phyloP scores from a whole-genome alignment of 2,329 filamentous ascomycete species.

The Fusarium nurragi region DNA sequence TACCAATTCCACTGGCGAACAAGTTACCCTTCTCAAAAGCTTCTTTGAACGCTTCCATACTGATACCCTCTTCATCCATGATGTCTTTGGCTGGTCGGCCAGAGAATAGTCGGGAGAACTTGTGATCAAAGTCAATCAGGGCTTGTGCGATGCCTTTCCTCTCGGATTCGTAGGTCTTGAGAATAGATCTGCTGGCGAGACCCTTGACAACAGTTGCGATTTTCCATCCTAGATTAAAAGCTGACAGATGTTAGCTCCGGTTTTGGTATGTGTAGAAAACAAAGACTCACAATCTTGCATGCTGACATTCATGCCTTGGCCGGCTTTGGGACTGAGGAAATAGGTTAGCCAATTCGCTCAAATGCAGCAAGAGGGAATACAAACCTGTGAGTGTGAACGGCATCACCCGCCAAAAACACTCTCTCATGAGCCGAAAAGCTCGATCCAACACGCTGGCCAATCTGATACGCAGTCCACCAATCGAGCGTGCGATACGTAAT shows the following conservation, averaged over 20 bases:
- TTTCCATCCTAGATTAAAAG: constrained; percentile 66
- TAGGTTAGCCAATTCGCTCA: neutral
- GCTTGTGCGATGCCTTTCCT: constrained; percentile 69
- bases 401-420: constrained; percentile 77
- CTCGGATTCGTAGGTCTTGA: constrained; percentile 62
- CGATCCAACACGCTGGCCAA: constrained; percentile 70
- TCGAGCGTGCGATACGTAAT: constrained; percentile 71
- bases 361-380: neutral
- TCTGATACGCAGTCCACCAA: constrained; percentile 57
- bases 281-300: constrained; percentile 65
- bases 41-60: constrained; percentile 69
- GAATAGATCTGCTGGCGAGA: constrained; percentile 52
- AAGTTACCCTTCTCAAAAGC: constrained; percentile 67
- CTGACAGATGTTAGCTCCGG: neutral
- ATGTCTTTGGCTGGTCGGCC: constrained; percentile 64
- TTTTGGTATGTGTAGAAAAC: rapidly evolving
- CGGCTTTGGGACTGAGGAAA: constrained; percentile 63
- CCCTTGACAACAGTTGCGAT: constrained; percentile 59
- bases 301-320: constrained; percentile 77
- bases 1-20: constrained; percentile 38
- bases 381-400: constrained; percentile 60
- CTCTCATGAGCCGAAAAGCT: constrained; percentile 65
- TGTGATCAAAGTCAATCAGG: constrained; percentile 71
- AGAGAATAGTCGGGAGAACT: constrained; percentile 63
- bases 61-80: constrained; percentile 69